Evolutionary conservation across 768 basidiomycete species (phyloP).

Genomic region (Suillus plorans): DNA sequence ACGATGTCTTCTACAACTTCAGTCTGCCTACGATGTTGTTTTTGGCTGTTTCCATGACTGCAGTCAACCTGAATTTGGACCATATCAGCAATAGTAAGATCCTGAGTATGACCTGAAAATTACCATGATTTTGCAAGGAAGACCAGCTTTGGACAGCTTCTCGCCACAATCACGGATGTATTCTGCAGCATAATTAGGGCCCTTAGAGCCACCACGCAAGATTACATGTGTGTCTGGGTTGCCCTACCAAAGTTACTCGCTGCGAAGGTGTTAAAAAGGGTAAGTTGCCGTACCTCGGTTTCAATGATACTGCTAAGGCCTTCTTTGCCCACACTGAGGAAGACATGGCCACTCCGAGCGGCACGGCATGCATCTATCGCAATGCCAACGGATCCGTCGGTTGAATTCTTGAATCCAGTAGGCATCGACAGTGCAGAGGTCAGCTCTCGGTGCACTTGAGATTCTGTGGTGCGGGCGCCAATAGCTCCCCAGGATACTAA

Average conservation of each 20-base stretch:
- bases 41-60: slow-evolving; percentile 93
- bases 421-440: slow-evolving; percentile 89
- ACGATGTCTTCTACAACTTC: slow-evolving; percentile 92
- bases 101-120: slow-evolving; percentile 13
- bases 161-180: slow-evolving; percentile 73
- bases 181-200: slow-evolving; percentile 86
- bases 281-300: slow-evolving; percentile 62
- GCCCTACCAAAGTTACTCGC: slow-evolving; percentile 45
- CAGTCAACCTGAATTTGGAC: slow-evolving; percentile 73
- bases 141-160: slow-evolving; percentile 76
- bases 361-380: slow-evolving; percentile 96
- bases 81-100: slow-evolving; percentile 1
- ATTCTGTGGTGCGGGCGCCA: slow-evolving; percentile 90
- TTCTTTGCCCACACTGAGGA: slow-evolving; percentile 96
- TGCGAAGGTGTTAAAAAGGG: background rate
- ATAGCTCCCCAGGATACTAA: slow-evolving; percentile 95
- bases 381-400: slow-evolving; percentile 88
- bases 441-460: slow-evolving; percentile 89
- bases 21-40: slow-evolving; percentile 86
- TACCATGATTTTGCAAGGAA: slow-evolving; percentile 87
- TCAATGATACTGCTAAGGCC: slow-evolving; percentile 94
- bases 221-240: slow-evolving; percentile 95
- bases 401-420: slow-evolving; percentile 98
- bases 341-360: slow-evolving; percentile 87
- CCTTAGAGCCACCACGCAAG: slow-evolving; percentile 83